phyloP scores from a whole-genome alignment of 2,329 filamentous ascomycete species.

The Verticillium tricorpus region DNA sequence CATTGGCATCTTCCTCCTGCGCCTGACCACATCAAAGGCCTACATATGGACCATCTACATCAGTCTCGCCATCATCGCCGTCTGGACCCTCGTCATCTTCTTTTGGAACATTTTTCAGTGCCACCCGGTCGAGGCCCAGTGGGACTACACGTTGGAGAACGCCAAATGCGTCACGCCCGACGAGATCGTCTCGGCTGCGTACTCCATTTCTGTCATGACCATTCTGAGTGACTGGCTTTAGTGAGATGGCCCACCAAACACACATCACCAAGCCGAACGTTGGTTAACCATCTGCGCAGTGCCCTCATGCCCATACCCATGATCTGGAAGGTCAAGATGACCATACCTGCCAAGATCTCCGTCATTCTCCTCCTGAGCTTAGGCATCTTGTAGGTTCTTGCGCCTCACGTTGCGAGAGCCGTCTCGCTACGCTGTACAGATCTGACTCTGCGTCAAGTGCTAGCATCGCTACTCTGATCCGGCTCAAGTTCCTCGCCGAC shows the following conservation, averaged over 20 bases:
- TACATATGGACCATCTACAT: slow-evolving; percentile 44
- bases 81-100: slow-evolving; percentile 44
- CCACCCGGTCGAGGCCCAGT: slow-evolving; percentile 43
- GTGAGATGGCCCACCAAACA: slow-evolving; percentile 20
- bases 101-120: slow-evolving; percentile 51
- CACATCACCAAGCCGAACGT: background rate
- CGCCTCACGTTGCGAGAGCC: too few species aligned
- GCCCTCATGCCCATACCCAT: slow-evolving; percentile 49
- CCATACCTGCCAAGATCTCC: slow-evolving; percentile 44
- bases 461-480: slow-evolving; percentile 49
- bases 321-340: slow-evolving; percentile 52
- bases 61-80: slow-evolving; percentile 39
- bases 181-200: slow-evolving; percentile 42
- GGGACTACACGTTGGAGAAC: slow-evolving; percentile 43
- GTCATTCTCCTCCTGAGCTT: slow-evolving; percentile 44
- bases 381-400: slow-evolving; percentile 39
- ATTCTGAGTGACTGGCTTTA: slow-evolving; percentile 52
- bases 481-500: slow-evolving; percentile 42
- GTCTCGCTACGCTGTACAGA: background rate
- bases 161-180: slow-evolving; percentile 38
- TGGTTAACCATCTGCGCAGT: slow-evolving; percentile 15
- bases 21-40: slow-evolving; percentile 37
- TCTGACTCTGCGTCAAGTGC: slow-evolving; percentile 29
- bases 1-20: slow-evolving; percentile 47
- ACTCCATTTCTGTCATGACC: slow-evolving; percentile 47